Base-by-base conservation (phyloP, 495 filamentous ascomycete species). In the Baudoinia panamericana region DNA sequence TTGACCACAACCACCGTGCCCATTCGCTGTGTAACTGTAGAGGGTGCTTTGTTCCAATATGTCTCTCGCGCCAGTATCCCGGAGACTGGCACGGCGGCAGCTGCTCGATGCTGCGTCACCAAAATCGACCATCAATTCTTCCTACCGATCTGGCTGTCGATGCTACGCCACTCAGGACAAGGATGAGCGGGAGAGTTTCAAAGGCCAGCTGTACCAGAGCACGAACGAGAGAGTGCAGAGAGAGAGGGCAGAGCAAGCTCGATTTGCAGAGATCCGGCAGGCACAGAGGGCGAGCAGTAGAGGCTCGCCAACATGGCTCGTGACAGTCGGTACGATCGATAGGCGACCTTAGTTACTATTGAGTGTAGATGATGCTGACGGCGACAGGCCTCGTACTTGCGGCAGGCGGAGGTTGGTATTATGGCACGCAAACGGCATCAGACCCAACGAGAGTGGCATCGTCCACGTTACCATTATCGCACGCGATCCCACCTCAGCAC, bases 201-300 rank as follows among this genome's bases (percentile, higher is more conserved):
- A 82, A 48, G 80, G 76, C 13, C 90, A 97, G 64, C 64, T 97
- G 43, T 86, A 84, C 42, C 75, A 90, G 52, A 92, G 82, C 50
- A 88, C 87, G 23, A 66, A 73, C 39, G 65, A 76, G 51, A 76
- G 90, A 9, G 61, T 95, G 40, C 67, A 78, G 53, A 66, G 77
- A 18, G 87, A 97, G 58, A 67, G 71, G 30, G 72, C 68, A 10
- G 77, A 86, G 48, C 74, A 80, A 40, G 68, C 72, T 48, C 69
- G 76, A 36, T 77, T 77, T 54, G 70, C 76, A 15, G 61, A 65
- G 32, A 64, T 73, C 43, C 63, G 72, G 40, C 68, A 43, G 67
- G 65, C 0, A 61, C 63, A 12, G 64, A 68, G 26, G n/a, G 66
- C 72, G 19, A 68, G 17, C 46, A 19, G 12, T n/a, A n/a, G 42